Conservation (phyloP, 2,329 filamentous ascomycete species). For the Drechslerella stenobrocha region DNA sequence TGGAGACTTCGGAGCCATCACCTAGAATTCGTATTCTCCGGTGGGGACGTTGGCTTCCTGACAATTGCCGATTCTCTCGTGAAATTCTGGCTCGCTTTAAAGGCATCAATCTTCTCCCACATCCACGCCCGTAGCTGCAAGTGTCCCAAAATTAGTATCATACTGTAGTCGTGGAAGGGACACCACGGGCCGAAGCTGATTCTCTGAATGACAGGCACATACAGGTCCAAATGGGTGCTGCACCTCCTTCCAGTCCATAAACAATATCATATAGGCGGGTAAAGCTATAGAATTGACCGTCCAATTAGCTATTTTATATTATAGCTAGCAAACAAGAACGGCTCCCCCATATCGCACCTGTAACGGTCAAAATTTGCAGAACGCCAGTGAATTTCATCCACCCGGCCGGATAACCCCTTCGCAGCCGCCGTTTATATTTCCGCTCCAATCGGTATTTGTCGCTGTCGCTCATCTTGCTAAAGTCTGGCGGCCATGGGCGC, state of each 20-base stretch:
- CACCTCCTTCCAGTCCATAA: constrained; percentile 39
- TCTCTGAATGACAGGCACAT: not conserved
- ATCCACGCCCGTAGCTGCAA: constrained; percentile 35
- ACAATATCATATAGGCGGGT: constrained; percentile 41
- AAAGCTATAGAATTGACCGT: constrained; percentile 7
- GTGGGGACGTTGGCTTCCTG: not conserved
- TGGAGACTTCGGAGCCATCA: no score
- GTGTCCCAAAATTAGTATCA: not conserved
- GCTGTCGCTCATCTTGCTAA: constrained; percentile 33
- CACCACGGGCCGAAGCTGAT: not conserved
- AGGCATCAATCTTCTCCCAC: constrained; percentile 31
- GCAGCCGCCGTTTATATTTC: constrained; percentile 36
- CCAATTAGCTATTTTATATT: not conserved
- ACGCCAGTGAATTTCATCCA: constrained; percentile 47
- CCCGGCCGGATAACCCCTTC: constrained; percentile 14
- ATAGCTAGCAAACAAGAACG: not conserved
- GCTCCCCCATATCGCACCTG: constrained; percentile 4
- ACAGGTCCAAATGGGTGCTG: constrained; percentile 41
- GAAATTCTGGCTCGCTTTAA: constrained; percentile 6
- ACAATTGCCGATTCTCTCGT: constrained; percentile 6
- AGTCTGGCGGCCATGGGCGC: constrained; percentile 39
- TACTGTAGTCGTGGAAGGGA: not conserved
- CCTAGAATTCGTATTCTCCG: not conserved
- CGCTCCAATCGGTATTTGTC: constrained; percentile 38
- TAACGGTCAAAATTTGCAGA: constrained; percentile 36